A percentile compares a stretch with the other conserved stretches of the same genome.
These are phyloP conservation scores for Colletotrichum chrysophilum DNA, from an alignment of 2,329 filamentous ascomycete genomes.

Conservation along the genomic window DNA sequence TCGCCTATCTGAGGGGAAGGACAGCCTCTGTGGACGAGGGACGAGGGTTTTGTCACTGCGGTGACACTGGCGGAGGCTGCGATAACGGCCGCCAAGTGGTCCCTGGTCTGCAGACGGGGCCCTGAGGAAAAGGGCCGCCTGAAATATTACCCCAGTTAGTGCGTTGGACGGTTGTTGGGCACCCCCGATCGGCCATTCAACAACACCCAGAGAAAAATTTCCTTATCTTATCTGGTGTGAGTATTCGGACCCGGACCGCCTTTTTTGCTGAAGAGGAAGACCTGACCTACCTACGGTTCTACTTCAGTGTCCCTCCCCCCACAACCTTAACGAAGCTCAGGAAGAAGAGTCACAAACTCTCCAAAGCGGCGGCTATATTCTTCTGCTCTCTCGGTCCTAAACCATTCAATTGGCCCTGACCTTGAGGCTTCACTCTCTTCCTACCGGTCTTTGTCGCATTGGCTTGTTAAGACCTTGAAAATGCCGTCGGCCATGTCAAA, in stretches of 20 bases:
- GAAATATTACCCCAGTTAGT: conserved; percentile 8
- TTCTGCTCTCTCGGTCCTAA: conserved; percentile 15
- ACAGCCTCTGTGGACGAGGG: not conserved
- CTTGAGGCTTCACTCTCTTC: conserved; percentile 8
- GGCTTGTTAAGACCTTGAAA: conserved; percentile 17
- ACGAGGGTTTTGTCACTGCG: conserved; percentile 5
- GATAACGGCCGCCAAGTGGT: conserved; percentile 20
- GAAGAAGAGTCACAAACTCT: conserved; percentile 23
- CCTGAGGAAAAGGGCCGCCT: not conserved
- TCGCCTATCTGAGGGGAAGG: not conserved
- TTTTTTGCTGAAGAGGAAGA: conserved; percentile 20
- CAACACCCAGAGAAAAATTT: conserved; percentile 23
- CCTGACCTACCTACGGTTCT: not conserved
- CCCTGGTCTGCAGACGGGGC: conserved; percentile 7
- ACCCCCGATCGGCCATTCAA: conserved; percentile 19
- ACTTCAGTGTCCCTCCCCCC: not conserved
- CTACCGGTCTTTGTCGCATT: conserved; percentile 3
- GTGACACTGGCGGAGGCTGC: conserved; percentile 11
- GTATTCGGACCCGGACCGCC: conserved; percentile 10
- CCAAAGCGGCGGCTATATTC: conserved; percentile 12
- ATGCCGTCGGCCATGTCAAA: conserved; percentile 46
- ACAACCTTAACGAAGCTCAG: conserved; percentile 16
- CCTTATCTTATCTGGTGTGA: conserved; percentile 23
- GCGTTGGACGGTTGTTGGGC: conserved; percentile 11
- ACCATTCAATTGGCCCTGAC: conserved; percentile 24